Conservation (phyloP, 371 early-diverging fungal species). For the Haplosporangium sp. region DNA sequence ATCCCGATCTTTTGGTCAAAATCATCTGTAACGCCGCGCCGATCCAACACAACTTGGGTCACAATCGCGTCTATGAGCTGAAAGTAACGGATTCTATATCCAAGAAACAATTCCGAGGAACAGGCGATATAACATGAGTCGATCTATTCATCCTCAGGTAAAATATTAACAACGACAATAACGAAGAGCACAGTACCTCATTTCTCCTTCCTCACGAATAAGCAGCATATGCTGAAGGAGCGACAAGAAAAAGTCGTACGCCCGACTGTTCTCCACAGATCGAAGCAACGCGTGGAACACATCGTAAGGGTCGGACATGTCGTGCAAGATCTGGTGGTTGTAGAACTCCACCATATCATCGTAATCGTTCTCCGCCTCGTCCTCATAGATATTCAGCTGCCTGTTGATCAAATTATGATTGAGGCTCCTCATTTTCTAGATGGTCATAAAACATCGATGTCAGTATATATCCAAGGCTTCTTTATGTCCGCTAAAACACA, state of each 20-base stretch:
- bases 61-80: slow-evolving; percentile 83
- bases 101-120: no score
- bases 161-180: neutral
- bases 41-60: slow-evolving; percentile 85
- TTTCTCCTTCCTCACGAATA: slow-evolving; percentile 73
- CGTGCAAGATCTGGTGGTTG: slow-evolving; percentile 77
- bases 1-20: slow-evolving; percentile 64
- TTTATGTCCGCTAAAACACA: no score
- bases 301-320: slow-evolving; percentile 85
- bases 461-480: neutral
- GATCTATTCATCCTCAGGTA: no score
- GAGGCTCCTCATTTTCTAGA: slow-evolving; percentile 77
- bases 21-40: slow-evolving; percentile 76
- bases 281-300: slow-evolving; percentile 80
- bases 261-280: slow-evolving; percentile 79
- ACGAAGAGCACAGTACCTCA: slow-evolving; percentile 48
- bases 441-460: neutral
- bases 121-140: no score
- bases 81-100: slow-evolving; percentile 74
- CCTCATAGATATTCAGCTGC: slow-evolving; percentile 81
- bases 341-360: slow-evolving; percentile 84
- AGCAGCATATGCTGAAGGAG: slow-evolving; percentile 82
- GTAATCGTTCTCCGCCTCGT: slow-evolving; percentile 81
- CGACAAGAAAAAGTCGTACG: slow-evolving; percentile 83
- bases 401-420: slow-evolving; percentile 77